Evolutionary conservation across 371 early-diverging fungal species (phyloP).

Genomic region (Blastocladiella emersonii): DNA sequence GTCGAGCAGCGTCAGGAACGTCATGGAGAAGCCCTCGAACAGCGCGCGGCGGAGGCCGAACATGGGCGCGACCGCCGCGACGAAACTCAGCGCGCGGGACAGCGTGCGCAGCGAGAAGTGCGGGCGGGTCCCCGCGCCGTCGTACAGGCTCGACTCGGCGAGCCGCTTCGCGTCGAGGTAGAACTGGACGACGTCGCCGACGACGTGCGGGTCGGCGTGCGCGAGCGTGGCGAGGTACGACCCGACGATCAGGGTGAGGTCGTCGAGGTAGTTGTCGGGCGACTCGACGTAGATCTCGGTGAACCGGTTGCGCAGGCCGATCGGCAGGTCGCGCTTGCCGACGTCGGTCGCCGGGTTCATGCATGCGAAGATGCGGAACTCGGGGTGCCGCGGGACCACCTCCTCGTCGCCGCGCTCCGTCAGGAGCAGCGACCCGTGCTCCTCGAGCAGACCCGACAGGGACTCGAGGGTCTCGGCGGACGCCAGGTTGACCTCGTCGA

Average conservation of each 20-base stretch:
- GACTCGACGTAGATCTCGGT: slow-evolving; percentile 89
- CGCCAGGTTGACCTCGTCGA: slow-evolving; percentile 99
- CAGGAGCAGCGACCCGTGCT: slow-evolving; percentile 61
- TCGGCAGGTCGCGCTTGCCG: slow-evolving; percentile 93
- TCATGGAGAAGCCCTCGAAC: slow-evolving; percentile 89
- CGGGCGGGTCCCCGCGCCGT: slow-evolving; percentile 80
- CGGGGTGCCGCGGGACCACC: slow-evolving; percentile 67
- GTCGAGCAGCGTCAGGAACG: slow-evolving; percentile 82
- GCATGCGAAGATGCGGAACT: slow-evolving; percentile 96
- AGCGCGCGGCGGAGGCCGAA: slow-evolving; percentile 69
- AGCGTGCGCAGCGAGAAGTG: slow-evolving; percentile 92
- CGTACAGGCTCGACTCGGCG: slow-evolving; percentile 55
- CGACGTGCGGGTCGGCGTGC: slow-evolving; percentile 45
- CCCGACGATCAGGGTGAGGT: slow-evolving; percentile 66
- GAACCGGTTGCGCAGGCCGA: slow-evolving; percentile 79
- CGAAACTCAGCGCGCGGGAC: slow-evolving; percentile 75
- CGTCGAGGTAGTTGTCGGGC: slow-evolving; percentile 65
- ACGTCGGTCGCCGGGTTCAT: slow-evolving; percentile 99
- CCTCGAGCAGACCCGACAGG: slow-evolving; percentile 78
- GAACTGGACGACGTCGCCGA: slow-evolving; percentile 66
- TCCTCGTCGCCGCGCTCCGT: slow-evolving; percentile 82
- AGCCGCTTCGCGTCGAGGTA: slow-evolving; percentile 65
- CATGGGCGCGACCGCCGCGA: slow-evolving; percentile 47
- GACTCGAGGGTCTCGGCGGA: slow-evolving; percentile 88
- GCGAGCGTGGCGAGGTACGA: slow-evolving; percentile 47